Percentiles rank a stretch among this genome's conserved stretches.
phyloP scores from a whole-genome alignment of 2,329 filamentous ascomycete genomes.

The Teratosphaeria viscida region DNA sequence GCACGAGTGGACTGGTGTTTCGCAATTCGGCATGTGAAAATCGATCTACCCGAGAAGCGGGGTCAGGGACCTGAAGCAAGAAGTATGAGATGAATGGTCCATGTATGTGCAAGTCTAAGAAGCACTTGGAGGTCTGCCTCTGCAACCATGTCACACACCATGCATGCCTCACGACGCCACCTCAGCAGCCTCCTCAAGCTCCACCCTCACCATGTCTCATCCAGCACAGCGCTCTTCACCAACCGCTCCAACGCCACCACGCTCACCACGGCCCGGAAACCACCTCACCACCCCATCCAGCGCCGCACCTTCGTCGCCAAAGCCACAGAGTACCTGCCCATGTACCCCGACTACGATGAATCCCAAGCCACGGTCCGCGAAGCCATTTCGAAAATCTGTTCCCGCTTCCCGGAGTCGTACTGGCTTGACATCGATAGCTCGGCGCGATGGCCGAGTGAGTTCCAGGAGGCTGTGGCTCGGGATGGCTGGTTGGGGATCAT shows the following conservation, averaged over 20 bases:
- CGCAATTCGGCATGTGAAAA: not conserved
- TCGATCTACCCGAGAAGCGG: not conserved
- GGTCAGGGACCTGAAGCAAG: not conserved
- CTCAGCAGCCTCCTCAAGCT: not conserved
- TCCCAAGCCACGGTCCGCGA: constrained; percentile 34
- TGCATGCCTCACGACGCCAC: not conserved
- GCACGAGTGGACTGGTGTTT: not conserved
- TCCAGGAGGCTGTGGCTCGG: constrained; percentile 30
- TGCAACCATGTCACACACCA: not conserved
- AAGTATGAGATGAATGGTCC: not conserved
- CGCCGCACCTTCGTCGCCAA: constrained; percentile 7
- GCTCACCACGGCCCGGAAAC: not conserved
- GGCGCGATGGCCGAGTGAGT: constrained; percentile 31
- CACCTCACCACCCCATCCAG: not conserved
- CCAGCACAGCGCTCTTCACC: not conserved
- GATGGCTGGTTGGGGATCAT: constrained; percentile 38
- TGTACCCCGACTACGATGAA: constrained; percentile 29
- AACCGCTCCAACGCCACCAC: not conserved
- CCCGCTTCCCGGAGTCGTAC: constrained; percentile 32
- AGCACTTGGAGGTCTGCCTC: not conserved
- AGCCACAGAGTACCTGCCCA: constrained; percentile 21
- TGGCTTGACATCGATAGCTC: constrained; percentile 31
- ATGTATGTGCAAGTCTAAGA: not conserved
- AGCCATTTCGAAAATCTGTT: constrained; percentile 35
- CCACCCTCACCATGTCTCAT: not conserved